Conservation (phyloP, 495 filamentous ascomycete genomes). For the Jackrogersella minutella region DNA sequence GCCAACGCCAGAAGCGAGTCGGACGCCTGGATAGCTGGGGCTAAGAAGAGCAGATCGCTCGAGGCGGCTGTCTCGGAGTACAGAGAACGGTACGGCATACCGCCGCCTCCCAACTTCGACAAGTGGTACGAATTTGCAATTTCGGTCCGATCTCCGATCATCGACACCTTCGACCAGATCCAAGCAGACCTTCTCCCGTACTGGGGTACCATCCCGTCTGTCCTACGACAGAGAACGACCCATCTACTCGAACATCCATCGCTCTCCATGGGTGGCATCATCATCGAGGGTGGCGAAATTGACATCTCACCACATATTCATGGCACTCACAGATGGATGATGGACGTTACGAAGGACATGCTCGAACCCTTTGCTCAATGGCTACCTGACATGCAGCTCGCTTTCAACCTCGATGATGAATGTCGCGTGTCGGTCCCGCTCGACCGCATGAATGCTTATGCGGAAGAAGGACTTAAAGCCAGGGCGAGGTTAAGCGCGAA, state of each 20-base stretch:
- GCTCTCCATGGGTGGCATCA: slow-evolving; percentile 45
- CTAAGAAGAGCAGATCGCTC: slow-evolving; percentile 59
- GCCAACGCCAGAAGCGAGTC: slow-evolving; percentile 57
- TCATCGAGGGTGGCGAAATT: slow-evolving; percentile 60
- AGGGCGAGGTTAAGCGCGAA: slow-evolving; percentile 47
- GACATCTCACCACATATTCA: slow-evolving; percentile 41
- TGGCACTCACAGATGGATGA: slow-evolving; percentile 45
- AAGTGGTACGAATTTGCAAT: slow-evolving; percentile 78
- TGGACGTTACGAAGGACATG: slow-evolving; percentile 74
- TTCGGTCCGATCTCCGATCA: slow-evolving; percentile 66
- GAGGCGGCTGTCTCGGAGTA: slow-evolving; percentile 65
- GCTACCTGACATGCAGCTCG: slow-evolving; percentile 83
- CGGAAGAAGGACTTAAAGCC: slow-evolving; percentile 33
- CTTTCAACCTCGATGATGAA: slow-evolving; percentile 81
- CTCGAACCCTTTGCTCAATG: slow-evolving; percentile 71
- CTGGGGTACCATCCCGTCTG: slow-evolving; percentile 69
- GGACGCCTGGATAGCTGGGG: slow-evolving; percentile 49
- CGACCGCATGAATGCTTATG: slow-evolving; percentile 55
- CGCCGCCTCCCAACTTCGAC: slow-evolving; percentile 71
- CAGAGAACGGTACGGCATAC: slow-evolving; percentile 58
- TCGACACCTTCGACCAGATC: slow-evolving; percentile 81
- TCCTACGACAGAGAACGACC: slow-evolving; percentile 58
- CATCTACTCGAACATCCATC: slow-evolving; percentile 42
- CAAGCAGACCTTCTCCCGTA: slow-evolving; percentile 74
- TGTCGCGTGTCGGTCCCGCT: slow-evolving; percentile 76